Evolutionary conservation across 805 yeast species (phyloP).

Genomic region (Kazachstania viticola): DNA sequence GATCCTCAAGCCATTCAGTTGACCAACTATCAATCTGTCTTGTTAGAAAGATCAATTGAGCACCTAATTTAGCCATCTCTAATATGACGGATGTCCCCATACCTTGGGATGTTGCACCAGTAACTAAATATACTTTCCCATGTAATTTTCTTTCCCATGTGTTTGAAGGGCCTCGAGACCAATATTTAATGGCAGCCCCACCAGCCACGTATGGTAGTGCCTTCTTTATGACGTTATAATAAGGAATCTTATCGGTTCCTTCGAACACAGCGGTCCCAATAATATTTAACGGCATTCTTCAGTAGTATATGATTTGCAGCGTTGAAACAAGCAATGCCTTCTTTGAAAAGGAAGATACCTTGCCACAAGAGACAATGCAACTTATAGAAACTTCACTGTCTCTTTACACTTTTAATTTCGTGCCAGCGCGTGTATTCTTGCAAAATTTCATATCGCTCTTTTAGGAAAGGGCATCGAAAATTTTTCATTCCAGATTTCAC

Average conservation of each 20-base stretch:
- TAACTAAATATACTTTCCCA: slow-evolving; percentile 71
- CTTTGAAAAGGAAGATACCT: no score
- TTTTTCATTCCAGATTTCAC: no score
- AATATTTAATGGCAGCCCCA: slow-evolving; percentile 47
- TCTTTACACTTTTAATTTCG: no score
- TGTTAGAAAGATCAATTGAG: slow-evolving; percentile 69
- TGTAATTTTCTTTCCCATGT: slow-evolving; percentile 91
- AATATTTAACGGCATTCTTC: slow-evolving; percentile 76
- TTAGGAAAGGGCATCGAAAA: no score
- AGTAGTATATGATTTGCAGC: no score
- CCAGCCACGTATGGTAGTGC: slow-evolving; percentile 46
- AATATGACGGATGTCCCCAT: slow-evolving; percentile 66
- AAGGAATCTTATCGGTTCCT: slow-evolving; percentile 70
- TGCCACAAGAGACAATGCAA: no score
- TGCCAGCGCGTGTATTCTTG: no score
- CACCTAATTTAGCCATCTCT: slow-evolving; percentile 72
- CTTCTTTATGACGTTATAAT: slow-evolving; percentile 46
- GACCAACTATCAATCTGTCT: slow-evolving; percentile 65
- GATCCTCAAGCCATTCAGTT: slow-evolving; percentile 65
- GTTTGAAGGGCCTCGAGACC: slow-evolving; percentile 68
- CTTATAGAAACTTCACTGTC: no score
- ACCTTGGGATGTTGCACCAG: slow-evolving; percentile 89
- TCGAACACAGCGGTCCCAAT: slow-evolving; percentile 55
- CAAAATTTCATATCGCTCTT: no score
- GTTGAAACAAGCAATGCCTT: no score